Percentiles rank a stretch among this genome's conserved stretches.
These are phyloP conservation scores for Penicillium fimorum DNA, from an alignment of 495 filamentous ascomycete genomes.

Conservation along the genomic window DNA sequence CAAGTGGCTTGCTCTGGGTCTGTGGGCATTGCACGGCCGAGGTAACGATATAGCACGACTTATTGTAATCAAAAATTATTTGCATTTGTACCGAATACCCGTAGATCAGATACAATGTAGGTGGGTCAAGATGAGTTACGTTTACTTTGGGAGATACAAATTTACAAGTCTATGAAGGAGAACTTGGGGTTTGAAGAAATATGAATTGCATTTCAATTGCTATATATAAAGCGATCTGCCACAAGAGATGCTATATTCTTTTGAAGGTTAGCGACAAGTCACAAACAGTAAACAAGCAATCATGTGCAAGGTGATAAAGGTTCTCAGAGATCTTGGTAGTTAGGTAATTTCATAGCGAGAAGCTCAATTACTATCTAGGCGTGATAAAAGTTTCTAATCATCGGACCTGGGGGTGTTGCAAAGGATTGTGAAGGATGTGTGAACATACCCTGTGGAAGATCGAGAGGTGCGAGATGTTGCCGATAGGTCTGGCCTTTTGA, in stretches of 20 bases:
- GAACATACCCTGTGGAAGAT: slow-evolving; percentile 21
- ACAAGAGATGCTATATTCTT: slow-evolving; percentile 11
- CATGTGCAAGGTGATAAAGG: slow-evolving; percentile 22
- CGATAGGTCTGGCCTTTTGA: not conserved
- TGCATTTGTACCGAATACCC: slow-evolving; percentile 10
- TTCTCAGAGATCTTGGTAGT: slow-evolving; percentile 89
- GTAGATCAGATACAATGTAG: not conserved
- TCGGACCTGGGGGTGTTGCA: slow-evolving; percentile 41
- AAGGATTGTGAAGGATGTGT: not conserved
- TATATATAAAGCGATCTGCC: slow-evolving; percentile 1
- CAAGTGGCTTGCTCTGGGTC: slow-evolving; percentile 7
- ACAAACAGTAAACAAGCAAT: slow-evolving; percentile 21
- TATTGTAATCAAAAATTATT: slow-evolving; percentile 33
- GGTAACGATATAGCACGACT: slow-evolving; percentile 34
- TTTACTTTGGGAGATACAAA: not conserved
- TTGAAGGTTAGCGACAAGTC: slow-evolving; percentile 30
- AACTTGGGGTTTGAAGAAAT: not conserved
- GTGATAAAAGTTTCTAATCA: slow-evolving; percentile 69
- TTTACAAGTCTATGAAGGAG: not conserved
- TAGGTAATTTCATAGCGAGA: slow-evolving; percentile 62
- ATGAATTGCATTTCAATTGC: slow-evolving; percentile 7
- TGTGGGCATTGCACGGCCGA: slow-evolving; percentile 12
- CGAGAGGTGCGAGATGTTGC: not conserved
- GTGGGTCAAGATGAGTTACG: not conserved
- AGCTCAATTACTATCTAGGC: slow-evolving; percentile 87